Evolutionary conservation across 441 rosid species (phyloP), one percentile per base, ranked within the genome.

Genomic region (Euphorbia corollata): DNA sequence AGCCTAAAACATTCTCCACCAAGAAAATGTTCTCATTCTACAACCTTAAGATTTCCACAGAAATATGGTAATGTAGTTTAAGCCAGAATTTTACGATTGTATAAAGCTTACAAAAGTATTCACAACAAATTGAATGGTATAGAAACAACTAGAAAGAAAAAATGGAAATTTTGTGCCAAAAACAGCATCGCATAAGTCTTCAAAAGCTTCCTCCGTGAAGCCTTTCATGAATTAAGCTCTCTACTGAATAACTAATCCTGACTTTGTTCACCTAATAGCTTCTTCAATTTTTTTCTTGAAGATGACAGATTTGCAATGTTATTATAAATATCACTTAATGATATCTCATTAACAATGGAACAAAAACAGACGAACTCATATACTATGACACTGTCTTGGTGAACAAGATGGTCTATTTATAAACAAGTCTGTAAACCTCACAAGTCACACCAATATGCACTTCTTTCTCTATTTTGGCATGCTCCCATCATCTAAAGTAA

Each of bases 221-320:
- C 39, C 6, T 59, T 36, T n/a, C 56, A 38, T 18, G 12, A 16
- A 15, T 51, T 34, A 36, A 53, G 19, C 66, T 59, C 73, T 68
- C 36, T 50, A 36, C 16, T 34, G 15, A 12, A 55, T 18, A n/a
- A 22, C 57, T 41, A 41, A 43, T 38, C 45, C 9, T 4, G 19
- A 30, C 1, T 39, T 43, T 19, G 65, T 50, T 20, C 50, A 39
- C 15, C 20, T 9, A 60, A 56, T 2, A 23, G 63, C 51, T 55
- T 39, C n/a, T 63, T 63, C 56, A 43, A 4, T 27, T 61, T 6
- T 48, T 48, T 48, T 48, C 18, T 16, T 48, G 54, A 16, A 12
- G 19, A 48, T 48, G 12, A 16, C 19, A 27, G 4, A 27, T 51
- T 2, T 51, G 19, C 56, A 51, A n/a, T n/a, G 61, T 43, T n/a